A percentile compares a stretch with the other conserved stretches of the same genome.
Conservation (phyloP, 2,329 filamentous ascomycete species). For the Mycosphaerella arachidis region DNA sequence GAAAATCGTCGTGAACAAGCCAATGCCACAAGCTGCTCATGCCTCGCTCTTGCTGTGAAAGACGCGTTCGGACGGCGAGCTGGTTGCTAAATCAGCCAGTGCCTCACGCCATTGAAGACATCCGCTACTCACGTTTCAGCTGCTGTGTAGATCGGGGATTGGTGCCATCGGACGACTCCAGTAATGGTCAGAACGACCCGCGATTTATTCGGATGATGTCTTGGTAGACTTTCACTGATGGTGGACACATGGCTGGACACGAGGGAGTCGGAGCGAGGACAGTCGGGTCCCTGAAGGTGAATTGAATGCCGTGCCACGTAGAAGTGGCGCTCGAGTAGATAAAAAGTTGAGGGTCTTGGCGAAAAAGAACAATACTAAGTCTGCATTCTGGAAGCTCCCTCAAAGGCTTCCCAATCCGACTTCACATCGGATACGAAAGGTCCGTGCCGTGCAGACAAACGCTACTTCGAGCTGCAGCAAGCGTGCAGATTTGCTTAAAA, state of each 20-base stretch:
- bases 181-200: constrained; percentile 19
- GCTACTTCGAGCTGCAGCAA: not conserved
- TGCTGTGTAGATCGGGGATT: not conserved
- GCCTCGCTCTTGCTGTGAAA: not conserved
- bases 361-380: constrained; percentile 32
- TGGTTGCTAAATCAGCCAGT: not conserved
- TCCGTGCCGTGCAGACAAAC: constrained; percentile 11
- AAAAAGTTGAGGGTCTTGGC: constrained; percentile 13
- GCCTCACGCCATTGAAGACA: not conserved
- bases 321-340: constrained; percentile 13
- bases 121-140: not conserved
- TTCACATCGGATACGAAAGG: constrained; percentile 15
- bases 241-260: constrained; percentile 28
- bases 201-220: constrained; percentile 27
- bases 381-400: constrained; percentile 18
- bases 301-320: not conserved
- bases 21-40: not conserved
- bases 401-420: constrained; percentile 9
- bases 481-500: not conserved
- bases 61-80: not conserved
- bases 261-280: not conserved
- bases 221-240: constrained; percentile 22
- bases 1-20: not conserved
- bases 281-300: not conserved
- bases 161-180: not conserved